These are phyloP conservation scores for Trichoderma gracile DNA, from an alignment of 2,329 filamentous ascomycete species.

Conservation along the genomic window DNA sequence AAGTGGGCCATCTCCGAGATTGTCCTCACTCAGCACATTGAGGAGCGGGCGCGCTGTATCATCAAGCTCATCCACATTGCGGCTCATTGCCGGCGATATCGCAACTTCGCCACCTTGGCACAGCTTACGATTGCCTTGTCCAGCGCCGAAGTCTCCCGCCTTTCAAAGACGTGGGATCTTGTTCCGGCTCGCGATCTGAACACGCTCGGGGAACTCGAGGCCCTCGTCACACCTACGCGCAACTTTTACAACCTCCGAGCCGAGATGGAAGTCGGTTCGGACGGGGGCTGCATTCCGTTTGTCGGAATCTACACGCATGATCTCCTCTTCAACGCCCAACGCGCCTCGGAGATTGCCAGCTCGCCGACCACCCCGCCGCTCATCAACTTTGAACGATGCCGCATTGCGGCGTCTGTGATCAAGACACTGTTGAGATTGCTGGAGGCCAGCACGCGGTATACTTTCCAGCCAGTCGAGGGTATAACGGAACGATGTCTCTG, in stretches of 20 bases:
- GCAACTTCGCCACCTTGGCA: constrained; percentile 82
- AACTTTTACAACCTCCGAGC: constrained; percentile 76
- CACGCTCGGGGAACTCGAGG: constrained; percentile 68
- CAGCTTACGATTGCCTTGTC: constrained; percentile 77
- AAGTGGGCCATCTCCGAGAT: constrained; percentile 84
- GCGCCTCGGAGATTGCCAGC: constrained; percentile 71
- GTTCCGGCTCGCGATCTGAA: constrained; percentile 65
- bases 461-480: constrained; percentile 72
- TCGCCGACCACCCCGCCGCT: constrained; percentile 67
- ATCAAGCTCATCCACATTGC: constrained; percentile 84
- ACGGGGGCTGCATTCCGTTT: constrained; percentile 78
- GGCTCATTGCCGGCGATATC: constrained; percentile 69
- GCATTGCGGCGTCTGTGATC: constrained; percentile 72
- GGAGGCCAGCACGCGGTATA: constrained; percentile 74
- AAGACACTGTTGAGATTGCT: constrained; percentile 78
- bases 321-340: constrained; percentile 76
- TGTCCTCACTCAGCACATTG: constrained; percentile 68
- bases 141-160: constrained; percentile 68
- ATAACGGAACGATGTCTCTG: constrained; percentile 81
- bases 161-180: constrained; percentile 70
- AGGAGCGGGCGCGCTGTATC: constrained; percentile 73
- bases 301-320: constrained; percentile 84
- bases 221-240: constrained; percentile 70
- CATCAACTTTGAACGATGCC: constrained; percentile 81
- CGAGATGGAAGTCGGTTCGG: constrained; percentile 72